Evolutionary conservation across 2,329 filamentous ascomycete genomes (phyloP), one percentile per base, ranked within the genome.

Genomic region (Pseudodiploospora longispora): DNA sequence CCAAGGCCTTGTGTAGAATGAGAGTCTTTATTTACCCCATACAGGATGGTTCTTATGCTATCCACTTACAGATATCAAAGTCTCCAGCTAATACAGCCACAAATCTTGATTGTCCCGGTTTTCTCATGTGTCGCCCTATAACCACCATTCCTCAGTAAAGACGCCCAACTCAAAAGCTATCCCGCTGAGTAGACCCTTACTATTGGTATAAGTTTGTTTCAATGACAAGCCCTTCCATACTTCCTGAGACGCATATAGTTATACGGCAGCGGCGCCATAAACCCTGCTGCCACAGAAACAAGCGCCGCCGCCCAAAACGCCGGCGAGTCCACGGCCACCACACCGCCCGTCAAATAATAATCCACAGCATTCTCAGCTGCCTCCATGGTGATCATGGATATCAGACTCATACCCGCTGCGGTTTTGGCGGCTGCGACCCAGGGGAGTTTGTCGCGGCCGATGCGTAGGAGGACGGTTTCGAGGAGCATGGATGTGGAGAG

Each of bases 321-420:
- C 1, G 72, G 68, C 28, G 69, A 66, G 2, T 66, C 61, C 8
- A 78, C 55, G 1, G 63, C 58, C 1, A 78, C 68, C 2, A 65
- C 53, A 0, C 75, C 76, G 1, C 74, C 72, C 0, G 75, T 79
- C 1, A 79, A 58, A 45, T 73, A 67, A 46, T 72, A 78, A 47
- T 80, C 76, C 4, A 79, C 74, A 0, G 61, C 47, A 48, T 79
- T 79, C 51, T 78, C 69, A 0, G 70, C 74, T 3, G 64, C 48
- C 53, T 79, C 75, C 75, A 80, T 80, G 0, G 75, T 72, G 2
- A 77, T 7, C 76, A 79, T 79, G 0, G 75, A 78, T 7, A 78
- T 70, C 39, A 77, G 58, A 46, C 75, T 78, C 76, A 79, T 80
- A 1, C 76, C 76, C 27, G 70, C 68, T 0, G 76, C 76, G 0